phyloP scores from a whole-genome alignment of 768 basidiomycete species.

The Arthromyces matolae region DNA sequence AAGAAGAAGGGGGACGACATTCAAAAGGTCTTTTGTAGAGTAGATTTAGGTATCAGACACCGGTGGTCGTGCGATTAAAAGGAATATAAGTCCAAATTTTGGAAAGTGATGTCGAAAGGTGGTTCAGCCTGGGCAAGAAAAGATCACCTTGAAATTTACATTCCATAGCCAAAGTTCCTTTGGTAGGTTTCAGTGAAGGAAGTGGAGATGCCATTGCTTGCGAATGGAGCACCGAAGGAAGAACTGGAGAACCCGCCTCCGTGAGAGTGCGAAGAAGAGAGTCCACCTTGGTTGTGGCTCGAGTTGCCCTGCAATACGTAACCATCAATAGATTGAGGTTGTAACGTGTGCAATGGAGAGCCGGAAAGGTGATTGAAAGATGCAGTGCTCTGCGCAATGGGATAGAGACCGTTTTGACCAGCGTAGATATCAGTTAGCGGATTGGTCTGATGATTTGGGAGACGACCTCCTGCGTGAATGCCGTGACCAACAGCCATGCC shows the following conservation, averaged over 20 bases:
- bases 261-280: conserved; percentile 57
- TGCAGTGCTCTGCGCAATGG: conserved; percentile 48
- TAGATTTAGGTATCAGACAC: conserved; percentile 37
- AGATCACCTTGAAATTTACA: conserved; percentile 47
- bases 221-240: conserved; percentile 50
- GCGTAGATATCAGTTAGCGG: conserved; percentile 65
- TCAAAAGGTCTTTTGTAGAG: conserved; percentile 39
- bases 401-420: conserved; percentile 58
- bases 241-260: conserved; percentile 55
- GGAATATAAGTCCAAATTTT: conserved; percentile 33
- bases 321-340: conserved; percentile 72
- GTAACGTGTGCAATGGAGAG: conserved; percentile 55
- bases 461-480: conserved; percentile 42
- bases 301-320: conserved; percentile 77
- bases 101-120: conserved; percentile 20
- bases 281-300: conserved; percentile 52
- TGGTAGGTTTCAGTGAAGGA: conserved; percentile 75
- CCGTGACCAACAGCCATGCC: conserved; percentile 41
- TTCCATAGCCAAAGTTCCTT: conserved; percentile 66
- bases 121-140: conserved; percentile 18
- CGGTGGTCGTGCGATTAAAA: conserved; percentile 33
- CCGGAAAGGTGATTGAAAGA: conserved; percentile 52
- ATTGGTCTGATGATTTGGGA: conserved; percentile 47
- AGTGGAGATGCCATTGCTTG: conserved; percentile 49
- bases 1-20: conserved; percentile 36